Conservation (phyloP, 164 flowering plant species). For the Liriodendron chinense region DNA sequence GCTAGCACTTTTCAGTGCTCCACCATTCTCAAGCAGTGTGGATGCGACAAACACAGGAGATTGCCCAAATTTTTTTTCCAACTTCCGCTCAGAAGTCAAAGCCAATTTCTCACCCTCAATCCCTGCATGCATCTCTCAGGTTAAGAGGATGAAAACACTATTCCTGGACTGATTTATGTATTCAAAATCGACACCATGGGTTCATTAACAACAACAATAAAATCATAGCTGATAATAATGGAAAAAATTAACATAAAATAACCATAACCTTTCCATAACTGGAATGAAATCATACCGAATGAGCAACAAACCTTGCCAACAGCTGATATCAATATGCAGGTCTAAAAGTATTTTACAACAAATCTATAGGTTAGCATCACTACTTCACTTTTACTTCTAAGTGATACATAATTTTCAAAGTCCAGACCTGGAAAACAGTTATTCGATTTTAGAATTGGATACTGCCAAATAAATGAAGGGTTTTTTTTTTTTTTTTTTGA, state of each 20-base stretch:
- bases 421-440: no score
- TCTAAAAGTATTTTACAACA: no score
- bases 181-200: no score
- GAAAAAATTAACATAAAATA: not conserved
- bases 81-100: conserved; percentile 83
- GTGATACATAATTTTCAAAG: no score
- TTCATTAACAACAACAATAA: no score
- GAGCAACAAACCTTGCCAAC: not conserved
- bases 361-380: no score
- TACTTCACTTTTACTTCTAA: no score
- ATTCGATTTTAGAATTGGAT: no score
- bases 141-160: conserved; percentile 7
- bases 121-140: conserved; percentile 29
- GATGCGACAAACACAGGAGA: conserved; percentile 87
- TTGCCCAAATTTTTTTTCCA: conserved; percentile 87
- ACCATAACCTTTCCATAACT: not conserved
- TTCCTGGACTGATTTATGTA: not conserved
- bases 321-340: not conserved
- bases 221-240: no score
- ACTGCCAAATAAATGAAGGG: no score
- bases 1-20: conserved; percentile 92
- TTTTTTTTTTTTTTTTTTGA: no score
- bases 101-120: conserved; percentile 52
- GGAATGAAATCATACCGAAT: no score
- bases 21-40: conserved; percentile 86